These are phyloP conservation scores for Amaranthus cruentus DNA, from an alignment of 148 eudicot genomes.

Conservation along the genomic window DNA sequence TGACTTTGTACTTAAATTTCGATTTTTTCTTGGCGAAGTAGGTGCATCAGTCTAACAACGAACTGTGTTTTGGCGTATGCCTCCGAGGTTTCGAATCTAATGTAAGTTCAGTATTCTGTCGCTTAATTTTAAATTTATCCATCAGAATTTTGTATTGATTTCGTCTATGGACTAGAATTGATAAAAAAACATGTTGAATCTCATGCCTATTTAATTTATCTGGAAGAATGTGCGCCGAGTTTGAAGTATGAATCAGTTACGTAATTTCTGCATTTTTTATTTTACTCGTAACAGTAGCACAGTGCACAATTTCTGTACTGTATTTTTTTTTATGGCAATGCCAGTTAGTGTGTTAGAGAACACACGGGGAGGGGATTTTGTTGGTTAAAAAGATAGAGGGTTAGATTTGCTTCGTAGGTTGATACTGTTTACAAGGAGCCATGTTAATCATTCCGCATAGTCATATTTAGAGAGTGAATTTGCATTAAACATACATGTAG, in stretches of 20 bases:
- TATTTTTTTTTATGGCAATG: no score
- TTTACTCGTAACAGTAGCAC: no score
- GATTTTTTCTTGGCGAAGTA: not conserved
- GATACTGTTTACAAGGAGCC: no score
- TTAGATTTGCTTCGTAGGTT: no score
- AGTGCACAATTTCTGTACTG: no score
- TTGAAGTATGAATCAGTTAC: not conserved
- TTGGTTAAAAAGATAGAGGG: no score
- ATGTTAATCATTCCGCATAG: no score
- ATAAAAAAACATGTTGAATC: not conserved
- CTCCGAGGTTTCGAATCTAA: not conserved
- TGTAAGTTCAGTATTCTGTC: constrained; percentile 5
- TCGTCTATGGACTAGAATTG: not conserved
- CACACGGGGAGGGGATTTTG: no score
- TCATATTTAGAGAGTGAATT: not conserved
- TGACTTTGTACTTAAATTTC: not conserved
- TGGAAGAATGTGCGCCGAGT: not conserved
- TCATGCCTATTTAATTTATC: not conserved
- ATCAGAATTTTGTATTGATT: not conserved
- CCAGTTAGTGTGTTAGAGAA: no score
- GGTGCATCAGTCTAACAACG: not conserved
- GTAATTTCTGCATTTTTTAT: no score
- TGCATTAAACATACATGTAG: not conserved
- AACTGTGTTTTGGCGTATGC: not conserved
- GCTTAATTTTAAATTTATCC: not conserved